Base-by-base conservation (phyloP, 2,329 filamentous ascomycete genomes). In the Monascus ruber region DNA sequence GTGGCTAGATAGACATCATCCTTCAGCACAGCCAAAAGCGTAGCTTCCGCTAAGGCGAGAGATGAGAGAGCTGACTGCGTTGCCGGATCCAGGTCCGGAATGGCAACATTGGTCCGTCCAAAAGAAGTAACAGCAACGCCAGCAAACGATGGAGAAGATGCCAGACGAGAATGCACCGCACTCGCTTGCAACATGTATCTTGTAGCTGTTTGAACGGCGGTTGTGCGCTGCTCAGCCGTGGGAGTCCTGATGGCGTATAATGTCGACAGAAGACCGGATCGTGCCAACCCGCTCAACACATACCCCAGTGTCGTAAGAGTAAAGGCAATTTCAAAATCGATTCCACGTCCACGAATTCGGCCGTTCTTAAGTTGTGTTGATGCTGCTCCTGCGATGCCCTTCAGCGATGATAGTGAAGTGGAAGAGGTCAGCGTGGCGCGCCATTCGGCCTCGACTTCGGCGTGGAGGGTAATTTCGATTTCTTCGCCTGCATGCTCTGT, bases 1-100 rank as follows among this genome's bases (percentile, higher is more conserved):
- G 81, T 76, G 1, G 83, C 79, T 1, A 89, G 83, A 54, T 95
- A 96, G 0, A 89, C 87, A 54, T 98, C 91, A 56, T 96, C 89
- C 52, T 96, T 96, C 36, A 94, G 62, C 1, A 96, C 86, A 0
- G 86, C 86, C 1, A 95, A 74, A 1, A 96, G 72, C 0, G 88
- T 95, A 0, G 88, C 88, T 63, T 95, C 89, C 2, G 88, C 86
- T 27, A 91, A 71, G 0, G 85, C 79, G 3, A 95, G 70, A 7
- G 62, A 60, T 2, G 65, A 54, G 3, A 71, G 50, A 5, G 65
- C 65, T 0, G 58, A 56, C 45, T 70, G 68, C 6, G 61, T 60
- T 4, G 54, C 54, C 6, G 59, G 47, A 38, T 65, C 63, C 4
- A 76, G 68, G 40, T 84, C 71, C 4, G 62, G 55, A 2, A 59